Percentiles rank a stretch among this genome's conserved stretches.
Conservation (phyloP, 805 yeast species). For the Wickerhamomyces mucosus region DNA sequence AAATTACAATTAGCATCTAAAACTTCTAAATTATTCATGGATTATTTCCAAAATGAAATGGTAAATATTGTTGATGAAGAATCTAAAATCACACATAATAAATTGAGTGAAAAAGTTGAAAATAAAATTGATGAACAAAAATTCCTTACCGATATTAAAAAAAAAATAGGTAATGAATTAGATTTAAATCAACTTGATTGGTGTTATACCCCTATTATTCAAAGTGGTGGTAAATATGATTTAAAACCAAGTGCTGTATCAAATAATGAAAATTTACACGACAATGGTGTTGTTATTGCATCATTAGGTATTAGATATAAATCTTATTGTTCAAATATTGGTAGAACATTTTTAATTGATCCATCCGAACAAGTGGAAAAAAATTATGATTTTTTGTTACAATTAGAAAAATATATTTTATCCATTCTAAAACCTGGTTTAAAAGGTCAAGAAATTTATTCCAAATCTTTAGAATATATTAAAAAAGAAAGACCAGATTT, state of each 20-base stretch:
- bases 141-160: slow-evolving; percentile 49
- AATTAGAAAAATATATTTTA: slow-evolving; percentile 59
- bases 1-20: slow-evolving; percentile 62
- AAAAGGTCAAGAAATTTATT: slow-evolving; percentile 52
- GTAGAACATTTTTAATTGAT: slow-evolving; percentile 82
- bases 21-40: slow-evolving; percentile 72
- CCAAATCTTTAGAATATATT: slow-evolving; percentile 50
- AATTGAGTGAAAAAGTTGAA: slow-evolving; percentile 69
- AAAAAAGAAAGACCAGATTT: slow-evolving; percentile 58
- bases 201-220: slow-evolving; percentile 88
- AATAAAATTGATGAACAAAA: slow-evolving; percentile 72
- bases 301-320: slow-evolving; percentile 82
- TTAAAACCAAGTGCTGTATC: slow-evolving; percentile 78
- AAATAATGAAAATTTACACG: slow-evolving; percentile 49
- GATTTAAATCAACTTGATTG: slow-evolving; percentile 77
- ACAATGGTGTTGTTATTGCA: slow-evolving; percentile 67
- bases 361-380: slow-evolving; percentile 73
- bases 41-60: slow-evolving; percentile 79
- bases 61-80: slow-evolving; percentile 83
- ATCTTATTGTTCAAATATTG: slow-evolving; percentile 80
- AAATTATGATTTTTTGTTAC: slow-evolving; percentile 68
- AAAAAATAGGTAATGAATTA: slow-evolving; percentile 53
- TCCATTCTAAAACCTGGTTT: slow-evolving; percentile 55
- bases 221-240: slow-evolving; percentile 81
- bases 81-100: slow-evolving; percentile 58